Conservation (phyloP, 78 protist genomes). For the Monocercomonoides exilis region DNA sequence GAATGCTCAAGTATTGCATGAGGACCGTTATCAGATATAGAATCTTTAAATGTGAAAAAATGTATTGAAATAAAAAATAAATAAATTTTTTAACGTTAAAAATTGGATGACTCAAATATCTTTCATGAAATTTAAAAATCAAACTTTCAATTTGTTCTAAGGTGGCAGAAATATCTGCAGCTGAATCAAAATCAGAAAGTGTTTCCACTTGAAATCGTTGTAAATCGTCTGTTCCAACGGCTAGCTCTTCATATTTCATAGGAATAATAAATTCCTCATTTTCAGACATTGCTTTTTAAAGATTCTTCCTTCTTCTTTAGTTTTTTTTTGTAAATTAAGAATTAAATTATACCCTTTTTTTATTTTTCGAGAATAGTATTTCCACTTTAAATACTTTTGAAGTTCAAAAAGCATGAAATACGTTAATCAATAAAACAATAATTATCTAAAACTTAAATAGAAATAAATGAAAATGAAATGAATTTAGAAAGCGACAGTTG, state of each 20-base stretch:
- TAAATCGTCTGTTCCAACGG: neutral
- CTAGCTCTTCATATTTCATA: neutral
- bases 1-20: neutral
- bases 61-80: neutral
- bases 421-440: too few species aligned
- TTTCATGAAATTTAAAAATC: too few species aligned
- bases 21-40: neutral
- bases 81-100: too few species aligned
- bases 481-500: slow-evolving; percentile 76
- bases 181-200: neutral
- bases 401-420: too few species aligned
- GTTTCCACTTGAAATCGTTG: neutral
- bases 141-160: neutral
- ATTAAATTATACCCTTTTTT: too few species aligned
- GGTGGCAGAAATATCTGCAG: neutral
- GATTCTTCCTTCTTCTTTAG: too few species aligned
- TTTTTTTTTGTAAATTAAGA: too few species aligned
- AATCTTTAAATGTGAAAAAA: neutral
- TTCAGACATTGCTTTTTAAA: too few species aligned
- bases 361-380: too few species aligned
- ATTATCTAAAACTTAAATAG: too few species aligned
- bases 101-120: too few species aligned
- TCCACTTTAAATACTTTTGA: too few species aligned
- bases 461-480: neutral
- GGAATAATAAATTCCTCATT: neutral